Evolutionary conservation across 805 yeast genomes (phyloP), one percentile per base, ranked within the genome.

Genomic region (Candida adriatica): DNA sequence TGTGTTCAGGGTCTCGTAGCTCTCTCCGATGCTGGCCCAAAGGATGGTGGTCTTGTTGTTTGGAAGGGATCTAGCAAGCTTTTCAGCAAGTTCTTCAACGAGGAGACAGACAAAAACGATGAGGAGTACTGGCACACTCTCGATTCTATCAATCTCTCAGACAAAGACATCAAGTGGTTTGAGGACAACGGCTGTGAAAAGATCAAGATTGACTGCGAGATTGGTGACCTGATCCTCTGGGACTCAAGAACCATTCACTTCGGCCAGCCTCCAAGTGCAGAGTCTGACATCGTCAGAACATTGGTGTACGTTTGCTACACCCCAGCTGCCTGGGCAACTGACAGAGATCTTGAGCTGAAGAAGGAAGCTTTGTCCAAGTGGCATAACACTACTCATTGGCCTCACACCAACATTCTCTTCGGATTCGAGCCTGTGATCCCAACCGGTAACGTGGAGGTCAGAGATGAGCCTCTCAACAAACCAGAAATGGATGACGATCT

Each of bases 181-280:
- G 24, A 38, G 13, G 43, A 37, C 11, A 39, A 43, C 18, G 58
- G 56, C 13, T 46, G 53, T 29, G 52, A 56, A 27, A 45, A 46
- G 24, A 20, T 48, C 21, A 56, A 53, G 40, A 38, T 56, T 5
- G 38, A 46, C 11, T 54, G 49, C 21, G 56, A 55, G 33, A 55
- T 59, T 6, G 62, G 62, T 26, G 62, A 58, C 38, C 37, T 56
- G 32, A 53, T 58, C 22, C 20, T 57, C 5, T 57, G 62, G 62
- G 62, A 56, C 34, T 56, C 62, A 8, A 45, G 60, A 44, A 35
- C 44, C 3, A 33, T 46, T 18, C 62, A 56, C 35, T 55, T 51
- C 45, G 60, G 61, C 13, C 44, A 36, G 24, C 48, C 44, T 17
- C 61, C 59, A 18, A 41, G 41, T 7, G 43, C 39, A 6, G 45